phyloP scores from a whole-genome alignment of 202 grass and related monocot species.

The Schoenoplectus tabernaemontani region DNA sequence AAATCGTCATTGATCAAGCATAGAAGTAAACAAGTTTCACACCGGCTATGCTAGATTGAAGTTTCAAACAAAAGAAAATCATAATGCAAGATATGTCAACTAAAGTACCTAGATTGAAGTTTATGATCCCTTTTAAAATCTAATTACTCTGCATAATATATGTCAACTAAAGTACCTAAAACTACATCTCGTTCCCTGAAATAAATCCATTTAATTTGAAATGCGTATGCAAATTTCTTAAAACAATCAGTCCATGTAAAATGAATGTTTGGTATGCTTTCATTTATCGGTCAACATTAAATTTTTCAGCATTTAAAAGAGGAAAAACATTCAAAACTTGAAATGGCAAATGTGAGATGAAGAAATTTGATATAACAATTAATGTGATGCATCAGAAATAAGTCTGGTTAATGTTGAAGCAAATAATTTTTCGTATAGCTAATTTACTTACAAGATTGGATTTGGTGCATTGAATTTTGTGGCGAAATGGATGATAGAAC shows the following conservation, averaged over 20 bases:
- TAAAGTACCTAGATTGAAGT: too few species aligned
- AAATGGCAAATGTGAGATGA: not conserved
- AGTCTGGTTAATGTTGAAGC: not conserved
- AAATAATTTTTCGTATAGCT: not conserved
- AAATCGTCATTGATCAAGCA: too few species aligned
- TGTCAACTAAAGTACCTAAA: too few species aligned
- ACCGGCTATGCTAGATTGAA: too few species aligned
- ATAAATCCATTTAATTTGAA: not conserved
- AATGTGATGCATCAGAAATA: not conserved
- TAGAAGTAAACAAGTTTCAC: too few species aligned
- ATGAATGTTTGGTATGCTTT: not conserved
- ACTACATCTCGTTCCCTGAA: too few species aligned
- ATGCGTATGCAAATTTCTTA: not conserved
- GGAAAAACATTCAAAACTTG: not conserved
- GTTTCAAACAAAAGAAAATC: too few species aligned
- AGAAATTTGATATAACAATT: not conserved
- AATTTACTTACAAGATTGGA: conserved; percentile 4
- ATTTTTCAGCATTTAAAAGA: not conserved
- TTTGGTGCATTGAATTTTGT: not conserved
- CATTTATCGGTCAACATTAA: not conserved
- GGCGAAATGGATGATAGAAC: not conserved
- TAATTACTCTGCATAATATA: too few species aligned
- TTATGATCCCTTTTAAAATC: too few species aligned
- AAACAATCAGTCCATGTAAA: not conserved
- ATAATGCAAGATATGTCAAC: too few species aligned